Conservation (phyloP, 306 rosid species). For the Glycine latifolia region DNA sequence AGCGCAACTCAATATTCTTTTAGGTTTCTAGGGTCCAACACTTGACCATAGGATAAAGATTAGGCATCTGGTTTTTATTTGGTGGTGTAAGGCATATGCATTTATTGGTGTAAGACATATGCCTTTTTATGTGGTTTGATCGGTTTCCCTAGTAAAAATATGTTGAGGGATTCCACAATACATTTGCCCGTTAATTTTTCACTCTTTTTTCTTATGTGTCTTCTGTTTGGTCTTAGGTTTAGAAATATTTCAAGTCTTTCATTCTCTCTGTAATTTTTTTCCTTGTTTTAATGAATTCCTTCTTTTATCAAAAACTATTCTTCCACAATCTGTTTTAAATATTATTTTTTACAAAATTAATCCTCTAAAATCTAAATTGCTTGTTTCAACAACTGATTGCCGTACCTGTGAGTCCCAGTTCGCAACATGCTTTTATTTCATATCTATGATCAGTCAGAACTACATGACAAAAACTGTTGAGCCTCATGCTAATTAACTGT, state of each 20-base stretch:
- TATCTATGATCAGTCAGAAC: background rate
- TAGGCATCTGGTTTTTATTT: background rate
- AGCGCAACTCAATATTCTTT: background rate
- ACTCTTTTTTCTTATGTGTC: background rate
- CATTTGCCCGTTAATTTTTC: background rate
- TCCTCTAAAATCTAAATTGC: background rate
- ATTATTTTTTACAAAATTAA: background rate
- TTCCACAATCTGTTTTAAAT: background rate
- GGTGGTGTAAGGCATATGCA: background rate
- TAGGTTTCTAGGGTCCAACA: background rate
- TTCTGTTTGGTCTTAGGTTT: background rate
- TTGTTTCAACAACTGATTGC: background rate
- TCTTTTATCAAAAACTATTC: background rate
- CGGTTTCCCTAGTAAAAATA: background rate
- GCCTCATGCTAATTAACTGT: slow-evolving; percentile 31
- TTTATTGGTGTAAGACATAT: too few relatives aligned
- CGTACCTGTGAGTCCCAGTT: background rate
- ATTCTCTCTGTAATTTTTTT: background rate
- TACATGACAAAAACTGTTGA: slow-evolving; percentile 19
- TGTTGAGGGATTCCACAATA: background rate
- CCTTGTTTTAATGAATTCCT: background rate
- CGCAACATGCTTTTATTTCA: background rate
- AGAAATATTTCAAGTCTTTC: background rate
- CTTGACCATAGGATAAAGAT: background rate
- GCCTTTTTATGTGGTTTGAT: background rate